Evolutionary conservation across 1,284 basidiomycete species (phyloP), one percentile per base, ranked within the genome.

Genomic region (Tilletia setariae): DNA sequence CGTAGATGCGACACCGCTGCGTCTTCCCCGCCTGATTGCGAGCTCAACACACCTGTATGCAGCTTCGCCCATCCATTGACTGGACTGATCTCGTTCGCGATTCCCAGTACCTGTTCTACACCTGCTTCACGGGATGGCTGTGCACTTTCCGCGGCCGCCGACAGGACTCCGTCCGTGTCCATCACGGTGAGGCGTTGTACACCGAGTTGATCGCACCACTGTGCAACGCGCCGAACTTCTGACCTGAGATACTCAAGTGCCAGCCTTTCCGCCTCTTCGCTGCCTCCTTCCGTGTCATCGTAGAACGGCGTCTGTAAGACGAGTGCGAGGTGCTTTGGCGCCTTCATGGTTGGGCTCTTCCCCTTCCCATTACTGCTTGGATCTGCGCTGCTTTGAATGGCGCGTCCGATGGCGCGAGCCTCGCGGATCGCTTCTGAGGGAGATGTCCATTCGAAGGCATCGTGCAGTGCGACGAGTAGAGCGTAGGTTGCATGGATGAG

Each of bases 261-360:
- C 16, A 61, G 35, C 16, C 30, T 16, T 9, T 40, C 30, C 30
- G 56, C 56, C n/a, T 61, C 51, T 21, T 61, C 56, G 32, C 32
- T 19, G 32, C 56, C 56, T 15, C 46, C 53, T 23, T 16, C 28
- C 30, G 35, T n/a, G 15, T 35, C 30, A 15, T 35, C 32, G 25
- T 19, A 16, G 30, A 16, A 30, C 19, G 56, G 56, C 11, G 56
- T 61, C 32, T 61, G 56, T 15, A 61, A 21, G 56, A 61, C 28
- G 28, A 61, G 56, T 13, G 56, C 56, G 56, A 61, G 25, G 16
- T 61, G 56, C 28, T 61, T 61, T 25, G 56, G 56, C 51, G n/a
- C 51, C 21, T 25, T 56, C 51, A 15, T 56, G 15, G 49, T 23
- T 25, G 21, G 21, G n/a, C 15, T 6, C 11, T 56, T 13, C 49